Evolutionary conservation across 2,329 filamentous ascomycete species (phyloP), one percentile per base, ranked within the genome.

Genomic region (Penicillium thymicola): DNA sequence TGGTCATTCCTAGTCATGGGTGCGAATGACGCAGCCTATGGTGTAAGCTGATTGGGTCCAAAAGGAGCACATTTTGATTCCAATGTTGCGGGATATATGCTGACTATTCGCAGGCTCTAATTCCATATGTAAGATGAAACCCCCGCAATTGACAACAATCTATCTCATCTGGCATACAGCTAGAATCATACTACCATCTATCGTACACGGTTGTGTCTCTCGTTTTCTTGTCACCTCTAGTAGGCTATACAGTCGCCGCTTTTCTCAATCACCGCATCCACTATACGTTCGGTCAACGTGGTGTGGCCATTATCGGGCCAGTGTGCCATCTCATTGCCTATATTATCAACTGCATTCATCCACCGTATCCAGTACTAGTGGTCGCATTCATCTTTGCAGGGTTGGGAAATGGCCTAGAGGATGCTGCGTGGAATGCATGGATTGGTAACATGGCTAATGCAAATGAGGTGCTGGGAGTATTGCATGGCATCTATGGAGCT

Each of bases 401-500:
- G 0, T 70, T 78, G 27, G 76, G 75, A 0, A 76, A 76, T 46
- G 76, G 75, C 0, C 60, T 77, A 2, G 71, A 72, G 14, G 76
- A 86, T 63, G 81, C 82, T 0, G 83, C 79, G 6, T 85, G 82
- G 78, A 84, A 83, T 65, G 82, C 82, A 0, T 85, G 82, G 81
- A 79, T 85, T 21, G 89, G 89, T 11, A 88, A 86, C 65, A 89
- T 93, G 85, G 80, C 83, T 13, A 83, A 85, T 56, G 83, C 88
- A 8, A 92, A 92, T 68, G 85, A 92, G 67, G 76, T 93, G 1
- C 79, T 91, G 0, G 89, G 89, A 1, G 78, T 92, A 44, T 71
- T 92, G 18, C 89, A 92, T 70, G 88, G 84, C 0, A 80, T 84
- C n/a, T 93, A 91, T 66, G 89, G 89, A 0, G 68, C 88, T 0